These are phyloP conservation scores for Mortierella sp. DNA, from an alignment of 371 early-diverging fungal species.

Conservation along the genomic window DNA sequence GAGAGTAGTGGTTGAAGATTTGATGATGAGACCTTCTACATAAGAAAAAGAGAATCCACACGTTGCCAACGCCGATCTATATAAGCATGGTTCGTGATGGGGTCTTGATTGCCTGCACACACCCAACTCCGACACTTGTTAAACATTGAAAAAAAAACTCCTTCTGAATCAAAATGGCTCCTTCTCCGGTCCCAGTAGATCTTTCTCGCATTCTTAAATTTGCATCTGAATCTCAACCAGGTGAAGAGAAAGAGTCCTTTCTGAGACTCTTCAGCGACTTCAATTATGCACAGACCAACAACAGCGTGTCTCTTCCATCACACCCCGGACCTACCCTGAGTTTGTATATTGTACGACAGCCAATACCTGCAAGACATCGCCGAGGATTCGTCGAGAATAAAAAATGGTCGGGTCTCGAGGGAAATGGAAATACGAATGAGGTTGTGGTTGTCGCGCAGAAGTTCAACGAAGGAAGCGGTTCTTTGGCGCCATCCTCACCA, in stretches of 20 bases:
- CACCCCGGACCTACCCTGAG: neutral
- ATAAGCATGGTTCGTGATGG: too few relatives aligned
- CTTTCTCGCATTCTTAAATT: neutral
- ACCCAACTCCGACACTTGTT: too few relatives aligned
- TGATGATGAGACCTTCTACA: too few relatives aligned
- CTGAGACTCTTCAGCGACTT: neutral
- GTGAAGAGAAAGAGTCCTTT: neutral
- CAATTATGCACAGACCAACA: neutral
- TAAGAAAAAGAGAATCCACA: too few relatives aligned
- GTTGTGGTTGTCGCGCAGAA: neutral
- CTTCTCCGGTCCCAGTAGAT: neutral
- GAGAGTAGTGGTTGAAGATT: too few relatives aligned
- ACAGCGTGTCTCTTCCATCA: neutral
- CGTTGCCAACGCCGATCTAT: too few relatives aligned
- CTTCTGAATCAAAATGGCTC: neutral
- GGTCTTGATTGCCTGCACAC: too few relatives aligned
- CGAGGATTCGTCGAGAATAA: constrained; percentile 21
- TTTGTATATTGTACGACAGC: constrained; percentile 30
- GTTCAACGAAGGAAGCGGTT: neutral
- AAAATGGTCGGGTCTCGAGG: neutral
- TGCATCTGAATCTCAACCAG: neutral
- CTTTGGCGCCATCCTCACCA: neutral
- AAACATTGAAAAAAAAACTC: neutral
- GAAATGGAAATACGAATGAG: neutral
- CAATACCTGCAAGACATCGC: constrained; percentile 20